Evolutionary conservation across 345 rosid genomes (phyloP), one percentile per base, ranked within the genome.

Genomic region (Iberis pinnata): DNA sequence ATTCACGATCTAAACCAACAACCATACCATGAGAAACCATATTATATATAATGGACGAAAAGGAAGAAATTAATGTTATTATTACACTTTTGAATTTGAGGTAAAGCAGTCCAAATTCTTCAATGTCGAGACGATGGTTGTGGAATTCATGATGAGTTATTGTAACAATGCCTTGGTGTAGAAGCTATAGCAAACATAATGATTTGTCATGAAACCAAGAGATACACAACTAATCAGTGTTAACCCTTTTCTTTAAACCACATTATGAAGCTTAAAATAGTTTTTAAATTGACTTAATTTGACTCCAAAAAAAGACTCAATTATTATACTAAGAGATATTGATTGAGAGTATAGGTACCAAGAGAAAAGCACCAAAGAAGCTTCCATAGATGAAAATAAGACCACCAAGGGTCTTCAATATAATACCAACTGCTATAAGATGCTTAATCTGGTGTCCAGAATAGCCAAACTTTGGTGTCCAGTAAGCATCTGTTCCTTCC

Each of bases 341-440:
- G n/a, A 32, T 0, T 4, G 15, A 44, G 53, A 37, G 7, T 31
- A 20, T 6, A 22, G 16, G 7, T 67, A 67, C 71, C 71, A 67
- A 60, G 31, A 67, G 56, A 39, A 60, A 59, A 14, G 71, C 71
- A 20, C 71, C 71, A 46, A 53, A 67, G 56, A 59, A 67, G 56
- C 66, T 67, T 38, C 71, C 71, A 47, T 67, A 52, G 31, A 67
- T 47, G 56, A 67, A 67, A 32, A 60, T 60, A 11, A 67, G 38
- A 29, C 71, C 71, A 16, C 71, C 71, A 60, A 67, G 45, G 0
- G 41, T 60, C 12, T n/a, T 67, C 50, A 60, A 60, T 25, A 67
- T n/a, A 36, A 67, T 20, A 67, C 61, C 32, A 59, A 67, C 32
- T 20, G 32, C 8, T 49, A 67, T 40, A 16, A 67, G 56, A 53